Evolutionary conservation across 768 basidiomycete genomes (phyloP).

Genomic region (Paxillus ammoniavirescens): DNA sequence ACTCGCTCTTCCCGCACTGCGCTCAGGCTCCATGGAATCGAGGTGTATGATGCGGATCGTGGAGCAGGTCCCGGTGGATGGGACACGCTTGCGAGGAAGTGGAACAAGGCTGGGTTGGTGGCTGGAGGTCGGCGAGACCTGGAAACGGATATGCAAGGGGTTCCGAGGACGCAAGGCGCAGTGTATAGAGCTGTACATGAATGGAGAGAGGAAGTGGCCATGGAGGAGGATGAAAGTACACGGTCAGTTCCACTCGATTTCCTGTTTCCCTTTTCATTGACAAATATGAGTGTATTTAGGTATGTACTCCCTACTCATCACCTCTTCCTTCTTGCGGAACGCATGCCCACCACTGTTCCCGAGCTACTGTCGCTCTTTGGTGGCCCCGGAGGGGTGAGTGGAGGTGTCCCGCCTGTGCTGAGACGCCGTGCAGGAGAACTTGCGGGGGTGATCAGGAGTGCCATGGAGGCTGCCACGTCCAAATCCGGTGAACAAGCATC

Average conservation of each 20-base stretch:
- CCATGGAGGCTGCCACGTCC: conserved; percentile 30
- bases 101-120: conserved; percentile 65
- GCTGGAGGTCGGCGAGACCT: conserved; percentile 19
- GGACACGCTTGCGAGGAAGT: conserved; percentile 75
- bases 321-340: conserved; percentile 72
- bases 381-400: conserved; percentile 11
- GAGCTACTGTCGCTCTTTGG: conserved; percentile 59
- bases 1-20: conserved; percentile 74
- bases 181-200: conserved; percentile 73
- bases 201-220: conserved; percentile 80
- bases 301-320: conserved; percentile 76
- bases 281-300: conserved; percentile 32
- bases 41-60: conserved; percentile 62
- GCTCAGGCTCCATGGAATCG: conserved; percentile 65
- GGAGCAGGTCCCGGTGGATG: conserved; percentile 74
- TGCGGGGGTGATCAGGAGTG: conserved; percentile 55
- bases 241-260: conserved; percentile 45
- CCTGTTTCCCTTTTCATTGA: background rate
- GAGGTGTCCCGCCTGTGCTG: conserved; percentile 59
- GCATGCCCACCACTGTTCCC: conserved; percentile 63
- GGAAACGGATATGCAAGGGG: conserved; percentile 30
- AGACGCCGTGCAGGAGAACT: conserved; percentile 63
- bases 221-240: conserved; percentile 85
- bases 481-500: background rate
- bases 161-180: conserved; percentile 46